Base-by-base conservation (phyloP, 768 basidiomycete species). In the Amanita pseudoporphyria region DNA sequence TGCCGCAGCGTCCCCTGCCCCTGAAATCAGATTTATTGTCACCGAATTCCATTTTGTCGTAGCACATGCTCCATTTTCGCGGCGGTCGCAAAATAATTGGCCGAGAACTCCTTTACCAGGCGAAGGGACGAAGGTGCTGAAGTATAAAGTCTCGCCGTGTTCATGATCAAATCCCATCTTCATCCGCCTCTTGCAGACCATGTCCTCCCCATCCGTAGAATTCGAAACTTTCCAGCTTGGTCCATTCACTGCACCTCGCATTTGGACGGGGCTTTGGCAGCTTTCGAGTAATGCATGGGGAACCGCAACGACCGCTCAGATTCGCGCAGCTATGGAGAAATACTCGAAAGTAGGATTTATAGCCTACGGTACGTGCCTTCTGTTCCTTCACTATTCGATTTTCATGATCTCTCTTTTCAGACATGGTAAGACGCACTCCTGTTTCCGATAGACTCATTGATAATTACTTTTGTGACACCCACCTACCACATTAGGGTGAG, bases 221-320 rank as follows among this genome's bases (percentile, higher is more conserved):
- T 30, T 58, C 38, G 78, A 82, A 62, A 73, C 71, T 0, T 78
- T 78, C 54, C 62, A 60, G 18, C 71, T 85, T 19, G 84, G 84
- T 13, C 74, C 76, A 4, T 73, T 78, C 56, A 57, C 58, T 19
- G 72, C 71, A 16, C 81, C 87, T 31, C 77, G 87, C 48, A 60
- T 89, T 47, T 87, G 84, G 82, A 77, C 74, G 6, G 87, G 87
- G 9, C 73, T 91, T 3, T 91, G 88, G 88, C 89, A 91, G 54
- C 76, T 91, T 32, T 88, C 88, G 9, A 84, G 84, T 59, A 84
- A 82, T 45, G 87, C 87, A 2, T 91, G 88, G 88, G 88, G 89
- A 16, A 83, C 76, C 41, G 84, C 84, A 1, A 71, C 84, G 0
- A 77, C 78, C 1, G 56, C 73, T 26, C 81, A 78, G 58, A 75